phyloP scores from a whole-genome alignment of 2,329 filamentous ascomycete genomes.

The Aspergillus sp. region DNA sequence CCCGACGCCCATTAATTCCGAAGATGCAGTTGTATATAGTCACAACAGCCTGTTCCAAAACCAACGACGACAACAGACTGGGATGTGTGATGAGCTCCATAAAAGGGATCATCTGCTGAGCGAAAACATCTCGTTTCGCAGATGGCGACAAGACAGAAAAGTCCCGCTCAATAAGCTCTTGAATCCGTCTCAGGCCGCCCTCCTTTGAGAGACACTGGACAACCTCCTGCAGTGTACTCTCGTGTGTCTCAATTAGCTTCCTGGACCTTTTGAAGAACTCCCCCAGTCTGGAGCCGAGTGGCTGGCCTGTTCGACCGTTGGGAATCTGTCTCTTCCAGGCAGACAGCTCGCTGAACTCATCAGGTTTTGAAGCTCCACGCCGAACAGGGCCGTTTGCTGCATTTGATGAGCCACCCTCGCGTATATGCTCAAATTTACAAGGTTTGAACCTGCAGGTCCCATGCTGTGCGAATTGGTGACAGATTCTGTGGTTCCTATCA shows the following conservation, averaged over 20 bases:
- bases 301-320: background rate
- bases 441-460: constrained; percentile 8
- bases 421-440: constrained; percentile 6
- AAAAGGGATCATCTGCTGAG: constrained; percentile 39
- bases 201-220: constrained; percentile 29
- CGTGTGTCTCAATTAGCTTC: constrained; percentile 24
- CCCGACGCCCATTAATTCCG: constrained; percentile 40
- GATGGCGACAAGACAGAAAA: background rate
- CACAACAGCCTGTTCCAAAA: constrained; percentile 43
- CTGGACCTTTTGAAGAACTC: constrained; percentile 27
- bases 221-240: constrained; percentile 26
- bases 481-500: constrained; percentile 7
- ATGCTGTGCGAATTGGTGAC: constrained; percentile 10
- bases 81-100: constrained; percentile 43
- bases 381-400: background rate
- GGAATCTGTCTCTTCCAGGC: constrained; percentile 8
- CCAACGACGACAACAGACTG: constrained; percentile 41
- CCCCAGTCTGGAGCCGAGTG: background rate
- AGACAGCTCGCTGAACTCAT: background rate
- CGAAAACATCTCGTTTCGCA: constrained; percentile 18
- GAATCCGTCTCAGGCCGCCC: constrained; percentile 28
- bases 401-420: background rate
- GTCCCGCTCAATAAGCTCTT: constrained; percentile 21
- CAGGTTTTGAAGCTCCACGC: background rate
- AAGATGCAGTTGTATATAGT: constrained; percentile 49